phyloP scores from a whole-genome alignment of 1,284 basidiomycete genomes.

The Ustilago xerochloae region DNA sequence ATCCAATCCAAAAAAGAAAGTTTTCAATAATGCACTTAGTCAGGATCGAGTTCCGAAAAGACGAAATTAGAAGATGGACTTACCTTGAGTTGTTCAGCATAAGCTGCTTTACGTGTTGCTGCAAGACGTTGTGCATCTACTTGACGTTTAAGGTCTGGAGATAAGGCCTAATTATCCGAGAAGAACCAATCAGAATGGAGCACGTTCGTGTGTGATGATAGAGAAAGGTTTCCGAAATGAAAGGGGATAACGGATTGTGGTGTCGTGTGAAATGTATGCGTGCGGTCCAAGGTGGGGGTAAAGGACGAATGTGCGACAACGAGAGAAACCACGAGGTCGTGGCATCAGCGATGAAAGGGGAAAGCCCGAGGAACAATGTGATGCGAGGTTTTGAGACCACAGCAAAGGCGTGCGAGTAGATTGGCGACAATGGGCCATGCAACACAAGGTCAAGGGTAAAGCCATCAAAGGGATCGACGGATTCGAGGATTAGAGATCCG shows the following conservation, averaged over 20 bases:
- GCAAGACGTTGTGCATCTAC: slow-evolving; percentile 53
- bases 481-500: too few relatives aligned
- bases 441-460: too few relatives aligned
- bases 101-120: slow-evolving; percentile 54
- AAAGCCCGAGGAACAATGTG: not conserved
- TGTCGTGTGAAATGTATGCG: not conserved
- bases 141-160: slow-evolving; percentile 60
- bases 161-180: slow-evolving; percentile 24
- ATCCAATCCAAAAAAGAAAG: not conserved
- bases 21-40: not conserved
- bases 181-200: not conserved
- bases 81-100: slow-evolving; percentile 59
- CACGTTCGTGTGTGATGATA: too few relatives aligned
- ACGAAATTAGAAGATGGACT: slow-evolving; percentile 1
- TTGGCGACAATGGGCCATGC: too few relatives aligned
- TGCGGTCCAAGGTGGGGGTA: not conserved
- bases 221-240: not conserved
- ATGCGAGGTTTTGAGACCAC: too few relatives aligned
- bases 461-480: too few relatives aligned
- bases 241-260: not conserved
- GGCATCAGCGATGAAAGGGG: not conserved
- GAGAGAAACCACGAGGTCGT: not conserved
- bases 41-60: not conserved
- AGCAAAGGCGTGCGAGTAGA: too few relatives aligned
- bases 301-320: not conserved